Percentiles rank a stretch among this genome's conserved stretches.
These are phyloP conservation scores for Euphorbia peplus DNA, from an alignment of 345 rosid species.

Conservation along the genomic window DNA sequence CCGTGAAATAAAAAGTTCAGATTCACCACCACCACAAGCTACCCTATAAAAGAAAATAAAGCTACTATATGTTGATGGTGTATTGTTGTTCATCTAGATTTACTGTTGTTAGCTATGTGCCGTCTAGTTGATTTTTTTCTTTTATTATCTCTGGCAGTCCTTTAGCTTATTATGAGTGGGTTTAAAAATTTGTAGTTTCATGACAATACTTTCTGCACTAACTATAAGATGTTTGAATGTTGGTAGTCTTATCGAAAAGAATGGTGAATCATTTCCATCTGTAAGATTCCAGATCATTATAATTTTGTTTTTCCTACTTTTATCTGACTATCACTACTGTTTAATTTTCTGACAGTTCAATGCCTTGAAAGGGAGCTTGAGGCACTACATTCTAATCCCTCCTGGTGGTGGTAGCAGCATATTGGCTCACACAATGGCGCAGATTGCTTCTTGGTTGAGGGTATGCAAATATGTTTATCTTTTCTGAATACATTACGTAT, in stretches of 20 bases:
- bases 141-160: neutral
- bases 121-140: neutral
- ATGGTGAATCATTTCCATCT: neutral
- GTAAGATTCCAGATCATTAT: neutral
- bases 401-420: constrained; percentile 88
- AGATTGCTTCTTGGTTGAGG: constrained; percentile 82
- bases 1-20: neutral
- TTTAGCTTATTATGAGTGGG: neutral
- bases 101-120: neutral
- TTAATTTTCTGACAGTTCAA: constrained; percentile 53
- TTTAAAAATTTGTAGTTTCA: neutral
- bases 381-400: constrained; percentile 89
- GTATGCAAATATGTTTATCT: constrained; percentile 32
- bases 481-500: neutral
- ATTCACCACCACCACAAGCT: neutral
- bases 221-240: neutral
- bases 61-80: neutral
- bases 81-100: neutral
- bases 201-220: neutral
- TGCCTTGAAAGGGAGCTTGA: constrained; percentile 65
- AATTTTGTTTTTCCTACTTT: neutral
- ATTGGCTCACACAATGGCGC: constrained; percentile 74
- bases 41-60: neutral
- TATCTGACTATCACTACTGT: neutral
- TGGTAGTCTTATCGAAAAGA: neutral